Percentiles rank a stretch among this genome's conserved stretches.
These are phyloP conservation scores for Amaranthus hypochondriacus DNA, from an alignment of 148 eudicot genomes.

Conservation along the genomic window DNA sequence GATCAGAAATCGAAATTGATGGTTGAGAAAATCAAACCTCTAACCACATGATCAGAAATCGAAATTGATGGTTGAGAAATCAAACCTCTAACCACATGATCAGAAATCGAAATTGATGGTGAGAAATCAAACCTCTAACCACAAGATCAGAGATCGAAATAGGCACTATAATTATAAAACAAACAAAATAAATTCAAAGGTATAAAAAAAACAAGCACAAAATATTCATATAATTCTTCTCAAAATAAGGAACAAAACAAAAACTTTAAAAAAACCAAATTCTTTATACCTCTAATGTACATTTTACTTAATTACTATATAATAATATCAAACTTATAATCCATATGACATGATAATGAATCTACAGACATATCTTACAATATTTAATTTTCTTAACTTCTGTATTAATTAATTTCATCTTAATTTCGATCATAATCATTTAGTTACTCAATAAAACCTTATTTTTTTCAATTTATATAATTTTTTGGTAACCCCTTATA, in stretches of 20 bases:
- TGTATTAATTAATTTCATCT: not conserved
- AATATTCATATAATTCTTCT: not conserved
- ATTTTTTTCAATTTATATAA: not conserved
- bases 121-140: no score
- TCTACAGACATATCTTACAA: slow-evolving; percentile 13
- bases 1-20: no score
- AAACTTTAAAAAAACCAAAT: not conserved
- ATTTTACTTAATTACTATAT: not conserved
- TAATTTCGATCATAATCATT: not conserved
- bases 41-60: no score
- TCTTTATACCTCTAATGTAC: slow-evolving; percentile 12
- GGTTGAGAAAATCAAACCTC: no score
- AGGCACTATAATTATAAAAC: not conserved
- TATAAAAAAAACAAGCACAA: not conserved
- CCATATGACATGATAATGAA: not conserved
- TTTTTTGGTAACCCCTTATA: not conserved
- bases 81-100: no score
- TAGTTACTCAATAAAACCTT: not conserved
- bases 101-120: no score
- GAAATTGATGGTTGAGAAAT: no score
- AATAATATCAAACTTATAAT: not conserved
- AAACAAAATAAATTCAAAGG: not conserved
- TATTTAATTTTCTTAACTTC: not conserved
- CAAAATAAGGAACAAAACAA: not conserved
- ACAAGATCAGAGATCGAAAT: no score